Base-by-base conservation (phyloP, 352 stramenopile species). In the Globisporangium radiosum region DNA sequence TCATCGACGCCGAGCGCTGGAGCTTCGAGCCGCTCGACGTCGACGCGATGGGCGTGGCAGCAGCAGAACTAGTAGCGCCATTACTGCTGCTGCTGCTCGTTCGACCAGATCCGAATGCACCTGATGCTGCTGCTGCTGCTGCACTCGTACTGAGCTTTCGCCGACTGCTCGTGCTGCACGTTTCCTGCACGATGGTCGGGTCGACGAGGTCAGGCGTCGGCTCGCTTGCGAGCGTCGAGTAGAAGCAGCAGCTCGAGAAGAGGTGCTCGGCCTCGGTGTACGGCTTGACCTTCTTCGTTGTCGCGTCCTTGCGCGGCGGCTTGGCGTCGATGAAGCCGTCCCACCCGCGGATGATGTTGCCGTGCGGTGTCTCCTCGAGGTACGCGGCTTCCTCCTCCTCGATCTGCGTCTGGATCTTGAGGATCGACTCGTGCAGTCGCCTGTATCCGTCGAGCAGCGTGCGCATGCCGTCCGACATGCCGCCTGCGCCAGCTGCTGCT, bases 281-380 rank as follows among this genome's bases (percentile, higher is more conserved):
- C 47, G 82, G 82, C 62, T 87, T 85, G 54, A 82, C 69, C 47
- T 94, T 94, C 76, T 92, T 92, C 56, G 80, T 81, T 19, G 66
- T 47, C 36, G 73, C 69, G 66, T 94, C 82, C 67, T 92, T 92
- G 53, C 82, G 78, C 33, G 74, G 75, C 57, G 81, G 79, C 54
- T 91, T 92, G 37, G 71, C 80, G 68, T 94, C 85, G 52, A 90
- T 87, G 63, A 92, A 94, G 52, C 85, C 85, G 54, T 94, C 85
- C 85, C 85, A 94, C 44, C 85, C 85, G 48, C 83, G 83, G 60
- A 94, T 82, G 63, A 94, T 94, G 73, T 94, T 94, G 44, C 85
- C 85, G 56, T 94, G 84, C 44, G 78, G 67, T 5, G 85, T 94
- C 47, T 94, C 85, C 36, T 94, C 85, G 10, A 94, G 62, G 57